Conservation (phyloP, 2,329 filamentous ascomycete species). For the Chalaropsis thielavioides region DNA sequence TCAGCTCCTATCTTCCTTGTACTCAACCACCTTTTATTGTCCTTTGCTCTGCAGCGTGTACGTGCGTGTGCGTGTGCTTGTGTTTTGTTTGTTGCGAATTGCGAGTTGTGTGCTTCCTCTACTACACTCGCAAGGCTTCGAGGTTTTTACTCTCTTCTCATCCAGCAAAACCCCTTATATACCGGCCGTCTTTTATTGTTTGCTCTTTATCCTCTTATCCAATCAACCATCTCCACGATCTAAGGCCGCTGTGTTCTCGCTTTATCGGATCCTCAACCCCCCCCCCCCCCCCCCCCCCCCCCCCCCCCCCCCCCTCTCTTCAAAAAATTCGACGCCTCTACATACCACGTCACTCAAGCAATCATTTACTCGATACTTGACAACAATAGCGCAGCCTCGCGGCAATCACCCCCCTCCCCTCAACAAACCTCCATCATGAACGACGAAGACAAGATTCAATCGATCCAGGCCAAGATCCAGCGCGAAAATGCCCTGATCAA, state of each 20-base stretch:
- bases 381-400: slow-evolving; percentile 1
- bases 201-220: neutral
- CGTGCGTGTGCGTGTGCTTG: neutral
- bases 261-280: neutral
- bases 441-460: slow-evolving; percentile 52
- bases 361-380: neutral
- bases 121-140: neutral
- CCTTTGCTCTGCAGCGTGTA: neutral
- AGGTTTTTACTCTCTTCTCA: neutral
- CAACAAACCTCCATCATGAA: slow-evolving; percentile 36
- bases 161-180: neutral
- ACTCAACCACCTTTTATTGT: neutral
- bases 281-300: too few species aligned
- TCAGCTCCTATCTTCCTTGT: neutral
- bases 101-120: neutral
- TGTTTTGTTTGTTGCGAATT: neutral
- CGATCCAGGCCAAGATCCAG: slow-evolving; percentile 94
- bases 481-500: slow-evolving; percentile 90
- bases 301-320: neutral
- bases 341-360: neutral
- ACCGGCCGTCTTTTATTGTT: neutral
- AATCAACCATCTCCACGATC: neutral
- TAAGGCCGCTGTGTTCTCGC: neutral
- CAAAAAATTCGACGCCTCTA: neutral
- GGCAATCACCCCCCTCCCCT: neutral